These are phyloP conservation scores for Trichoderma hamatum DNA, from an alignment of 2,329 filamentous ascomycete species.

Conservation along the genomic window DNA sequence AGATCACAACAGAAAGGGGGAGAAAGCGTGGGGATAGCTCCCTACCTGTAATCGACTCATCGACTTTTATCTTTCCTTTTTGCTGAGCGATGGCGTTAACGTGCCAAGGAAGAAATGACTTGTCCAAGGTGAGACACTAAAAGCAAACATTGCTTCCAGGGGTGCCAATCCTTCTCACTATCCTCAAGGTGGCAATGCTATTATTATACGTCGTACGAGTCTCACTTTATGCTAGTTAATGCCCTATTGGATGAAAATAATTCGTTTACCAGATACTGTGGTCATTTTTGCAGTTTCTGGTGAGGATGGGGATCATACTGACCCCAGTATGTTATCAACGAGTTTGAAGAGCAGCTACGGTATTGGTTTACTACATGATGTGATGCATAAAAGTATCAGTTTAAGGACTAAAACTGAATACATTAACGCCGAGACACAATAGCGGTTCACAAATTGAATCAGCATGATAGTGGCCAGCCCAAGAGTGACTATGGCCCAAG, in stretches of 20 bases:
- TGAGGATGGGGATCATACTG: background rate
- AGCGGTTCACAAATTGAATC: background rate
- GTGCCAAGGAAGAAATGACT: background rate
- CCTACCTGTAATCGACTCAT: background rate
- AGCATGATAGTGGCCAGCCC: background rate
- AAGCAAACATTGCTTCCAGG: background rate
- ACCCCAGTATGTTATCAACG: background rate
- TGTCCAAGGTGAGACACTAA: background rate
- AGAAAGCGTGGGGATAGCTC: background rate
- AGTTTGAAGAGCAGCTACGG: background rate
- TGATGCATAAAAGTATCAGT: background rate
- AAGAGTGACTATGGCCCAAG: background rate
- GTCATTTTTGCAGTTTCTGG: background rate
- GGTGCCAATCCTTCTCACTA: background rate
- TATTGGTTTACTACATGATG: background rate
- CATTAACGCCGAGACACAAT: background rate
- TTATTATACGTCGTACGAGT: background rate
- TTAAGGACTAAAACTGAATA: background rate
- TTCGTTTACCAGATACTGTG: background rate
- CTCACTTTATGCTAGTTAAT: background rate
- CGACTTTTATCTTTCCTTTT: background rate
- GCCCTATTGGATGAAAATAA: background rate
- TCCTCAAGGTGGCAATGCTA: background rate
- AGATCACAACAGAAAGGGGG: background rate
- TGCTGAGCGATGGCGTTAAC: background rate